Base-by-base conservation (phyloP, 2,329 filamentous ascomycete species). In the Rhytidhysteron rufulum region DNA sequence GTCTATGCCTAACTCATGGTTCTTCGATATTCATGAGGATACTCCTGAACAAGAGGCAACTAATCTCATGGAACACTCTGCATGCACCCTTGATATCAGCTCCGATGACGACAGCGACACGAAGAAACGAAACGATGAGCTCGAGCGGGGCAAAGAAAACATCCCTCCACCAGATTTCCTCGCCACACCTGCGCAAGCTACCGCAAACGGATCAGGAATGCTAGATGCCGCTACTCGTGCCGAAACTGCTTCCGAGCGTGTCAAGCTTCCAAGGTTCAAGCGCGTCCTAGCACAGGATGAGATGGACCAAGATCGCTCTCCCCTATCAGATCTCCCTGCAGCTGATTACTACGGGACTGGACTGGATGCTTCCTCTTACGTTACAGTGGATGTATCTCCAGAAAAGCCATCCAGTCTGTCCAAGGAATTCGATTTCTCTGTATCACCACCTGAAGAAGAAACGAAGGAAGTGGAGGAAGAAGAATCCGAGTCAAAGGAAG, bases 11-110 rank as follows among this genome's bases (percentile, higher is more conserved):
- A 76, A 74, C 43, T 61, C 65, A 43, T 96, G 89, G 90, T 85
- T 85, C 71, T 97, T 98, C 60, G 86, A 91, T 43, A 97, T 98
- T 57, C 84, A 96, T 61, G 88, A 95, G 61, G 91, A 98, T 65
- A 88, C 87, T 0, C 80, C 85, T 6, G 87, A 95, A 61, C 86
- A 96, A 60, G 85, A 95, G 60, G 86, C 93, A 67, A 88, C 89
- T 54, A 96, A 95, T 57, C 72, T 95, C 29, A 87, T 97, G 69
- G 87, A 96, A 66, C 91, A 96, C 70, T 85, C 85, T 41, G 91
- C 91, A 6, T 84, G 85, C 48, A 82, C 85, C 0, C 77, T 97
- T 3, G 91, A 97, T 60, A 88, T 97, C 57, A 88, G 82, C 51
- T 90, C 88, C 17, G 90, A 95, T 54, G 90, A 95, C 62, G 86